Conservation (phyloP, 148 eudicot species). For the Camellia japonica region DNA sequence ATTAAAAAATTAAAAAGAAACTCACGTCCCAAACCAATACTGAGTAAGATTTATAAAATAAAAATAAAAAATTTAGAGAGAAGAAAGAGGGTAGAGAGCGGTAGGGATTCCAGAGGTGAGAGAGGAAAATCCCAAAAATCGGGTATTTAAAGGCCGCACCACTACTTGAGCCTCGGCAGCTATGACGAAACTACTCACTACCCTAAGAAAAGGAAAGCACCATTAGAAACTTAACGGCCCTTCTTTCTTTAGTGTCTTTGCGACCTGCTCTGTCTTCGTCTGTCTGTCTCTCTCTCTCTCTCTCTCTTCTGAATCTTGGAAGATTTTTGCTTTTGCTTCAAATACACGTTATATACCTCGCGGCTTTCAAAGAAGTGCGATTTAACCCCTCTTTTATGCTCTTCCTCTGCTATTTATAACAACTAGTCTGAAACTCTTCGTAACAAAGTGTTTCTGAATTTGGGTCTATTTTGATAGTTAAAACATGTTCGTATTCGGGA, state of each 20-base stretch:
- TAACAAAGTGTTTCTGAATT: not conserved
- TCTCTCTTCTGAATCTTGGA: constrained; percentile 11
- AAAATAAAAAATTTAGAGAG: not conserved
- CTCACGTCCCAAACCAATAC: too few relatives aligned
- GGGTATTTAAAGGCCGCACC: constrained; percentile 19
- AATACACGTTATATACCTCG: constrained; percentile 15
- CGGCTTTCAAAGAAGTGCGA: not conserved
- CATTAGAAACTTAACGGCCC: constrained; percentile 15
- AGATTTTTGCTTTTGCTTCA: constrained; percentile 18
- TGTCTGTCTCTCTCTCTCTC: not conserved
- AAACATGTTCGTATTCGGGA: not conserved
- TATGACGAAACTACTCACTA: constrained; percentile 10
- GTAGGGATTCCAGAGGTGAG: not conserved
- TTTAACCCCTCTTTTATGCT: not conserved
- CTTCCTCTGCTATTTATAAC: not conserved
- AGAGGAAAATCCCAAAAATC: constrained; percentile 14
- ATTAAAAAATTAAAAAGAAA: too few relatives aligned
- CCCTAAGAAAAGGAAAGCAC: too few relatives aligned
- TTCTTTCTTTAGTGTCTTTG: not conserved
- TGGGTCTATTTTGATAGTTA: not conserved
- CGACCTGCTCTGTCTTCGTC: not conserved
- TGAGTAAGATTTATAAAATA: not conserved
- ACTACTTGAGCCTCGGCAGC: not conserved
- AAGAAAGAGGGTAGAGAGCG: not conserved
- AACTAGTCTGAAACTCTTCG: not conserved